A percentile compares a stretch with the other conserved stretches of the same genome.
Conservation (phyloP, 148 eudicot genomes). For the Camellia japonica region DNA sequence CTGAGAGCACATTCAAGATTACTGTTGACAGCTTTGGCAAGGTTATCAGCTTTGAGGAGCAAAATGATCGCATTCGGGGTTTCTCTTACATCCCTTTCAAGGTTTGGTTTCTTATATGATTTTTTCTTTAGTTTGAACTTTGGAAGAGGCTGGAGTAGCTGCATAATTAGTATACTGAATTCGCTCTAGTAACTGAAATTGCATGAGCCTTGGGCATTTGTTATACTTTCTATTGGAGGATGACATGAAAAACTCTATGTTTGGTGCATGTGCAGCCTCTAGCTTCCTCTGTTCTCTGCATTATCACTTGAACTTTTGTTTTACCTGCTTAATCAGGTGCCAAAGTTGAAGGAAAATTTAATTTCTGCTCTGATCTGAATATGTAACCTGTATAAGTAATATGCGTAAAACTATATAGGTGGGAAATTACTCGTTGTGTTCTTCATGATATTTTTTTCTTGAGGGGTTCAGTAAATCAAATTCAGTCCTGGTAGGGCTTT, state of each 20-base stretch:
- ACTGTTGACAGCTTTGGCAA: conserved; percentile 83
- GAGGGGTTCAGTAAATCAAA: neutral
- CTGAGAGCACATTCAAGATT: conserved; percentile 81
- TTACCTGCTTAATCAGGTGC: neutral
- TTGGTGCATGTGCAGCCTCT: neutral
- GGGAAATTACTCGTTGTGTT: neutral
- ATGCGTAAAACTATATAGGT: neutral
- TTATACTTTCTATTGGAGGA: neutral
- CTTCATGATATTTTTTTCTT: neutral
- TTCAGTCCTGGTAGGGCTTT: neutral
- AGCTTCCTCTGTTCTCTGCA: neutral
- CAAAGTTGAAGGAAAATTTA: neutral
- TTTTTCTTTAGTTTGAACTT: neutral
- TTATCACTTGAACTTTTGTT: neutral
- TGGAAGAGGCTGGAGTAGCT: conserved; percentile 8
- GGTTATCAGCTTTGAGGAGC: conserved; percentile 65
- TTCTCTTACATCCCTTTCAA: conserved; percentile 82
- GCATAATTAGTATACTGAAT: neutral
- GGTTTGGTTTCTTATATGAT: conserved; percentile 33
- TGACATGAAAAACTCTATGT: neutral
- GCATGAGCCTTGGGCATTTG: neutral
- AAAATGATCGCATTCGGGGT: conserved; percentile 53
- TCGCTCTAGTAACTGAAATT: neutral
- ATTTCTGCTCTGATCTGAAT: no score
- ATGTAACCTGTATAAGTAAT: no score